A percentile compares a stretch with the other conserved stretches of the same genome.
Conservation (phyloP, 768 basidiomycete species). For the Tylopilus balloui region DNA sequence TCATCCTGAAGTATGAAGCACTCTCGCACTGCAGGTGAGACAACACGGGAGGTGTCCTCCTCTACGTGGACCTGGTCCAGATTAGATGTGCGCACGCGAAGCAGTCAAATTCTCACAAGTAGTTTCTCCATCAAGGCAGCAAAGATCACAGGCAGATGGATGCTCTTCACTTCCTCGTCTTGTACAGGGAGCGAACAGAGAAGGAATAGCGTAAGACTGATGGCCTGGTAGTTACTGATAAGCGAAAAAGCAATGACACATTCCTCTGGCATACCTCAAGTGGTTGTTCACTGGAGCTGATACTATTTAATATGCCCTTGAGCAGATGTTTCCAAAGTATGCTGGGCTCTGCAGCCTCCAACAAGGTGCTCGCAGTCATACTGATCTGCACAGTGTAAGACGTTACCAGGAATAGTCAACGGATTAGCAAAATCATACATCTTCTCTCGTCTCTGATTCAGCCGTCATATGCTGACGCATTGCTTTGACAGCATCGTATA, state of each 20-base stretch:
- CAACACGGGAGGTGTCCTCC: constrained; percentile 33
- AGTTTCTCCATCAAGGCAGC: constrained; percentile 61
- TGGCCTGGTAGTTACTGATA: constrained; percentile 41
- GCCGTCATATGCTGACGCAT: constrained; percentile 54
- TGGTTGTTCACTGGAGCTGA: constrained; percentile 39
- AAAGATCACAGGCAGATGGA: constrained; percentile 81
- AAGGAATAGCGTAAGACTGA: constrained; percentile 67
- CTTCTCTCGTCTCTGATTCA: constrained; percentile 51
- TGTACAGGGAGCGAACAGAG: constrained; percentile 67
- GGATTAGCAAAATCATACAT: constrained; percentile 41
- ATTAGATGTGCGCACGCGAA: constrained; percentile 1
- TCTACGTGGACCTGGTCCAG: constrained; percentile 34
- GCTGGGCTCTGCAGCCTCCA: constrained; percentile 89
- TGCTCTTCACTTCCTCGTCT: constrained; percentile 80
- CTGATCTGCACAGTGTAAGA: constrained; percentile 43
- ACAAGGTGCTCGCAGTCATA: constrained; percentile 82
- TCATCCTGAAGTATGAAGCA: constrained; percentile 49
- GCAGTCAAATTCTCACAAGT: constrained; percentile 42
- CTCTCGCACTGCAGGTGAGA: constrained; percentile 37
- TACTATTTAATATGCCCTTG: constrained; percentile 48
- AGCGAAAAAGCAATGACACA: constrained; percentile 1
- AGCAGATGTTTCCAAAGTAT: constrained; percentile 82
- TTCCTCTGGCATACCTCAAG: constrained; percentile 44
- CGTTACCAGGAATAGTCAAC: background rate
- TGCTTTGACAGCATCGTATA: constrained; percentile 76